A percentile compares a stretch with the other conserved stretches of the same genome.
Evolutionary conservation across 768 basidiomycete genomes (phyloP).

Genomic region (Pholiota microspora): DNA sequence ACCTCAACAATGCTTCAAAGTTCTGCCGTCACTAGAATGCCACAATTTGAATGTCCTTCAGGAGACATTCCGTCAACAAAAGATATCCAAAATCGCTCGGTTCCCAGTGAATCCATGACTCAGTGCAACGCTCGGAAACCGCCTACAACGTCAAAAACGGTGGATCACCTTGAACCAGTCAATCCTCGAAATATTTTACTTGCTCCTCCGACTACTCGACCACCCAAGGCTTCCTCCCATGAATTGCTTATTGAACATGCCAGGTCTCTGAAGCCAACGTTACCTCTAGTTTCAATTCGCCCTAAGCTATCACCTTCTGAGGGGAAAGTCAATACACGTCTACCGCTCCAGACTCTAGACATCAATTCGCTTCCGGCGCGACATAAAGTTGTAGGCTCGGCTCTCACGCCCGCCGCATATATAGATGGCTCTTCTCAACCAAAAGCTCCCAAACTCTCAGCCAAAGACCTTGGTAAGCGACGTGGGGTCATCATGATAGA

Average conservation of each 20-base stretch:
- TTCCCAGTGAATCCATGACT: neutral
- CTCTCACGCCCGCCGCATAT: neutral
- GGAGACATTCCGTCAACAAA: no score
- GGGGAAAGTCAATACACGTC: neutral
- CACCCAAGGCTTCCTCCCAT: neutral
- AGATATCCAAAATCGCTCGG: no score
- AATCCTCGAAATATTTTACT: neutral
- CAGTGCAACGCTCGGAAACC: neutral
- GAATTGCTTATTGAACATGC: neutral
- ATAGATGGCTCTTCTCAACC: neutral
- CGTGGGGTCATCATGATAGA: conserved; percentile 21
- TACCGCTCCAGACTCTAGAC: neutral
- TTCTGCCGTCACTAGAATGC: neutral
- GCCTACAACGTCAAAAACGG: neutral
- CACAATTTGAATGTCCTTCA: neutral
- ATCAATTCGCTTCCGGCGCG: neutral
- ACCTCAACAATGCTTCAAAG: neutral
- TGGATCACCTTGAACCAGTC: no score
- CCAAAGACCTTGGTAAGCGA: conserved; percentile 21
- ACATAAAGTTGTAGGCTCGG: neutral
- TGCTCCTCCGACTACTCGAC: neutral
- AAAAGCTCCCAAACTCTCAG: conserved; percentile 11
- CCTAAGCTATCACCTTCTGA: neutral
- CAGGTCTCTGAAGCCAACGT: neutral
- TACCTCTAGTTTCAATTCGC: neutral